Evolutionary conservation across 768 basidiomycete genomes (phyloP), one percentile per base, ranked within the genome.

Genomic region (Lactarius hatsudake): DNA sequence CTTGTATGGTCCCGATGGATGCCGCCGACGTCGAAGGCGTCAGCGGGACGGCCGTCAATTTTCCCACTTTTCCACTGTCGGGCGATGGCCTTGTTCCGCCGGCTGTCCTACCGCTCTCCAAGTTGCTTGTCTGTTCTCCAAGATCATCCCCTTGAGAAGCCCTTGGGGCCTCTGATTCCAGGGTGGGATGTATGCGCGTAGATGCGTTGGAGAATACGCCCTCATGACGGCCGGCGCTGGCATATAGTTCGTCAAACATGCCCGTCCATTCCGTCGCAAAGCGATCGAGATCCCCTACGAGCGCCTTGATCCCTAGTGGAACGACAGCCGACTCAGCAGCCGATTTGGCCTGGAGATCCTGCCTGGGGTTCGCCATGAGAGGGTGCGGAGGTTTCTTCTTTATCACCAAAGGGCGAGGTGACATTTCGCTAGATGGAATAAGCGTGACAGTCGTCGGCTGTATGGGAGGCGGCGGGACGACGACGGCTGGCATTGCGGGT

Each of bases 191-290:
- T 30, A 58, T 59, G 62, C 40, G 58, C 51, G 42, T 45, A 5
- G 38, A n/a, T 2, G 18, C 13, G 12, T 55, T 36, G 7, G 62
- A 5, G 34, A 28, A 9, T 48, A 15, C 28, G 32, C 30, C 40
- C 32, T 28, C 66, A 30, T 23, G 51, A 30, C 32, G 10, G 12
- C 32, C 20, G 10, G 26, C n/a, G 13, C 28, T 5, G 3, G 18
- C 30, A 28, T 53, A 60, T 30, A 67, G 17, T 6, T 67, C 61
- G 23, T 69, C 61, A 17, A 67, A 69, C 65, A 69, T 67, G 15
- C 30, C 55, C 28, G 61, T 43, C 68, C 68, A 69, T 15, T 67
- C 68, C 40, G 53, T 55, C 26, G 65, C 61, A 10, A 69, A 67
- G 38, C 56, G 28, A 26, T 67, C 68, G 40, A 67, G 18, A 32